Evolutionary conservation across 768 basidiomycete genomes (phyloP).

Genomic region (Lactarius psammicola): DNA sequence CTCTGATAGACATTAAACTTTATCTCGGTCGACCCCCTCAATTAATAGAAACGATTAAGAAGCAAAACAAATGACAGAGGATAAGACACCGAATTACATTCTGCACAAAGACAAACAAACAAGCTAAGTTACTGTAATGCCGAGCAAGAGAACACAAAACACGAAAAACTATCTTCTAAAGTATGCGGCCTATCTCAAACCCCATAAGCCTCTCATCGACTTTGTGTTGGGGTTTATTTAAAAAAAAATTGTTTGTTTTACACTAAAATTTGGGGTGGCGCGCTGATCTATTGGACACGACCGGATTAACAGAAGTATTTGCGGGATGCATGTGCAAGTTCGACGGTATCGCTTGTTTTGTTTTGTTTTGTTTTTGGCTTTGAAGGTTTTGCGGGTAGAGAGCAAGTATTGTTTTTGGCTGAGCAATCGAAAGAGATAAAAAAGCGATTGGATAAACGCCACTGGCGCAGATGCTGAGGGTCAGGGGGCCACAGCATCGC

Average conservation of each 20-base stretch:
- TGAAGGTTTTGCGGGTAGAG: too few relatives aligned
- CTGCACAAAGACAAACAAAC: background rate
- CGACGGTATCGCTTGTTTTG: constrained; percentile 9
- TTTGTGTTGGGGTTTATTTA: too few relatives aligned
- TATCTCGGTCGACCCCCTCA: too few relatives aligned
- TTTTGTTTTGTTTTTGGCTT: too few relatives aligned
- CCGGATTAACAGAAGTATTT: background rate
- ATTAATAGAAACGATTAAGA: too few relatives aligned
- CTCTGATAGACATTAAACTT: too few relatives aligned
- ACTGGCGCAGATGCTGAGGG: too few relatives aligned
- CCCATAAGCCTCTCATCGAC: too few relatives aligned
- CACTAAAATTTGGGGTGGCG: background rate
- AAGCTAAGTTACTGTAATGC: background rate
- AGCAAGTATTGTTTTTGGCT: too few relatives aligned
- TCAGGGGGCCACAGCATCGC: background rate
- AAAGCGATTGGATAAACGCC: too few relatives aligned
- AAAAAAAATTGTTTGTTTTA: background rate
- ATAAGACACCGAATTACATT: background rate
- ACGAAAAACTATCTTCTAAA: background rate
- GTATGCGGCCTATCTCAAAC: background rate
- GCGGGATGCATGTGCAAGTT: background rate
- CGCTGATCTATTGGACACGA: background rate
- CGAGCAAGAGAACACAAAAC: background rate
- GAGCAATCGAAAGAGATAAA: too few relatives aligned
- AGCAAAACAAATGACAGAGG: too few relatives aligned